Percentiles rank a stretch among this genome's conserved stretches.
Evolutionary conservation across 495 filamentous ascomycete species (phyloP).

Genomic region (Aspergillus haitiensis): DNA sequence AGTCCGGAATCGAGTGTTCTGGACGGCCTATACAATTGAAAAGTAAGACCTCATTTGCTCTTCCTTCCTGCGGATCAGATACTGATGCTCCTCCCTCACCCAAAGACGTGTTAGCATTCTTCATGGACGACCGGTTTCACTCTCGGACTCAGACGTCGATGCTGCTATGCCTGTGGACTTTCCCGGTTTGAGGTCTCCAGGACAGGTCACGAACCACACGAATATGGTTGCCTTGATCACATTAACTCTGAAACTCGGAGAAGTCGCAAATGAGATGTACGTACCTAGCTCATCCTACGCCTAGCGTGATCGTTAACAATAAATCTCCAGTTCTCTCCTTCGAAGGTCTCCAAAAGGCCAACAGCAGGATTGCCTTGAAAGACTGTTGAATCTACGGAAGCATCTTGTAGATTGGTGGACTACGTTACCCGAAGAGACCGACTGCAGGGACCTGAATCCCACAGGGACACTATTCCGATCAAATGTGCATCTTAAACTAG

Average conservation of each 20-base stretch:
- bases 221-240: slow-evolving; percentile 50
- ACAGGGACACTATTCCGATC: slow-evolving; percentile 43
- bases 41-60: slow-evolving; percentile 30
- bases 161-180: slow-evolving; percentile 48
- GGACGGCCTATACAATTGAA: slow-evolving; percentile 54
- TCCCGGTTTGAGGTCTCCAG: slow-evolving; percentile 37
- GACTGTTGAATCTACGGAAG: slow-evolving; percentile 43
- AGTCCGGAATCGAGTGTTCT: slow-evolving; percentile 51
- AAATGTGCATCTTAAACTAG: slow-evolving; percentile 52
- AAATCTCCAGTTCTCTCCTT: slow-evolving; percentile 31
- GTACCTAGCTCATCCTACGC: slow-evolving; percentile 3
- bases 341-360: slow-evolving; percentile 43
- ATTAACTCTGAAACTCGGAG: slow-evolving; percentile 46
- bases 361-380: slow-evolving; percentile 47
- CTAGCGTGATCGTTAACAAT: slow-evolving; percentile 2
- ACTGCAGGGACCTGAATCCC: slow-evolving; percentile 44
- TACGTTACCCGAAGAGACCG: slow-evolving; percentile 46
- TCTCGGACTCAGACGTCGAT: slow-evolving; percentile 48
- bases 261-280: slow-evolving; percentile 49
- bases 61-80: neutral
- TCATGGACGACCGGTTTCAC: slow-evolving; percentile 48
- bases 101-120: slow-evolving; percentile 44
- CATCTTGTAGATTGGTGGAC: slow-evolving; percentile 51
- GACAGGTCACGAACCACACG: slow-evolving; percentile 44
- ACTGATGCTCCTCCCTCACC: slow-evolving; percentile 18